Percentiles rank a stretch among this genome's conserved stretches.
These are phyloP conservation scores for Otatea glauca DNA, from an alignment of 176 grass and related monocot genomes.

Conservation along the genomic window DNA sequence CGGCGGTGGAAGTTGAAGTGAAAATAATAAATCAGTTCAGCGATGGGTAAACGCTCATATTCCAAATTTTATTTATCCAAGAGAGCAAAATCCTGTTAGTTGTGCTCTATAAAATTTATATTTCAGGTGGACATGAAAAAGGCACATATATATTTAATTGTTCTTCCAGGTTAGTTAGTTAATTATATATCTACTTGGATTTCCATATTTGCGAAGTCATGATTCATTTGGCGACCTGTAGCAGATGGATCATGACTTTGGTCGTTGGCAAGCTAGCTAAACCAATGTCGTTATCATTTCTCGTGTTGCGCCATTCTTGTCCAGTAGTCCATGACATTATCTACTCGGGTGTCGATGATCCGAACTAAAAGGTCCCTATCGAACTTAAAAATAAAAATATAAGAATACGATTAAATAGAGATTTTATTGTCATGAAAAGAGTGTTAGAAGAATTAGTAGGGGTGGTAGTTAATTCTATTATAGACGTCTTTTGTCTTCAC, in stretches of 20 bases:
- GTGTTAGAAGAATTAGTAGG: too few relatives aligned
- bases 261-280: slow-evolving; percentile 35
- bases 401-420: too few relatives aligned
- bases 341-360: background rate
- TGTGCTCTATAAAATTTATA: background rate
- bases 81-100: too few relatives aligned
- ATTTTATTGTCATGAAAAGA: too few relatives aligned
- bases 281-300: slow-evolving; percentile 50
- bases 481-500: too few relatives aligned
- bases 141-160: background rate
- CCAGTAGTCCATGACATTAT: slow-evolving; percentile 41
- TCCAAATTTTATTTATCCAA: too few relatives aligned
- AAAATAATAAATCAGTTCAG: too few relatives aligned
- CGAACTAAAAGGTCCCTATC: too few relatives aligned
- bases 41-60: too few relatives aligned
- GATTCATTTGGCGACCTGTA: slow-evolving; percentile 4
- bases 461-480: too few relatives aligned
- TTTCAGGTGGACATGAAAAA: background rate
- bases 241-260: background rate
- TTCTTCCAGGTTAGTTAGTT: background rate
- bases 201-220: background rate
- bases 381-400: too few relatives aligned
- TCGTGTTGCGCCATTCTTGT: slow-evolving; percentile 43
- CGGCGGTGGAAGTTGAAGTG: too few relatives aligned
- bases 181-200: background rate